These are phyloP conservation scores for Myxozyma neotropica DNA, from an alignment of 805 yeast genomes.

Conservation along the genomic window DNA sequence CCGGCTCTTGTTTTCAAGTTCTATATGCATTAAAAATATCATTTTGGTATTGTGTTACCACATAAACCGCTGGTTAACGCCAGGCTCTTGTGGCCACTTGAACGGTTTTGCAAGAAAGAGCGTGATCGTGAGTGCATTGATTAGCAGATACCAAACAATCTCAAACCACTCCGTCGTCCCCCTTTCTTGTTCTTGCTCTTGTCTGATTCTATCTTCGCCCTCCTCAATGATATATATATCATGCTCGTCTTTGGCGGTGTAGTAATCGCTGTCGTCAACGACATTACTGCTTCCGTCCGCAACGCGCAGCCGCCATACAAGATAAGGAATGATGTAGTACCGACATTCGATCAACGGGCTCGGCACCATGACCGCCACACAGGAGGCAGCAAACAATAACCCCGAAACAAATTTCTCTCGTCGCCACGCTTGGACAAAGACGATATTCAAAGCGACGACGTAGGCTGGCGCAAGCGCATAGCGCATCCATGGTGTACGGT, in stretches of 20 bases:
- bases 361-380: constrained; percentile 69
- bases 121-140: constrained; percentile 56
- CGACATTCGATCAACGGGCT: constrained; percentile 94
- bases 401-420: constrained; percentile 14
- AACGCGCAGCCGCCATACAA: constrained; percentile 68
- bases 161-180: constrained; percentile 8
- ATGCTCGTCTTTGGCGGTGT: neutral
- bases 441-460: constrained; percentile 52
- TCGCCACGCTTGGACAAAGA: constrained; percentile 39
- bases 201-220: neutral
- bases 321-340: constrained; percentile 80
- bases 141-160: constrained; percentile 57
- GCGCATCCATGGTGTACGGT: constrained; percentile 51
- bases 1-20: too few relatives aligned
- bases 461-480: constrained; percentile 65
- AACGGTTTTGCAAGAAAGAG: constrained; percentile 67
- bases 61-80: constrained; percentile 71
- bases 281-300: constrained; percentile 32
- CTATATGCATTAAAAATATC: too few relatives aligned
- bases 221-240: neutral
- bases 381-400: constrained; percentile 55
- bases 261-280: constrained; percentile 35
- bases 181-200: constrained; percentile 42
- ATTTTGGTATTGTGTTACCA: constrained; percentile 56
- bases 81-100: constrained; percentile 65